Percentiles rank a stretch among this genome's conserved stretches.
Conservation (phyloP, 1,284 basidiomycete species). For the Cystobasidium sp. region DNA sequence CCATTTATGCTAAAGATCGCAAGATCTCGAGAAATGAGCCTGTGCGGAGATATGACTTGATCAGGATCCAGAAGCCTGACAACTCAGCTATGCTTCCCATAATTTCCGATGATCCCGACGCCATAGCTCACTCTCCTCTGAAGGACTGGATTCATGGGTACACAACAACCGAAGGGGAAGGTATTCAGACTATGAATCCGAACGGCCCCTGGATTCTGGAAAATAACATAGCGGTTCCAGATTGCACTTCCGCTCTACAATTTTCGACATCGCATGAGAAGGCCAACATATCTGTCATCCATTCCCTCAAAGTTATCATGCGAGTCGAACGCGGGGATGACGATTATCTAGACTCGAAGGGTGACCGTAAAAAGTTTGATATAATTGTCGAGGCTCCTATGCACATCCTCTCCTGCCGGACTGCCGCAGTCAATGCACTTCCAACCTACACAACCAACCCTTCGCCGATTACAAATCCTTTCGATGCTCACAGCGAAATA, state of each 20-base stretch:
- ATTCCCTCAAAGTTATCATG: constrained; percentile 80
- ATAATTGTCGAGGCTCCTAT: constrained; percentile 78
- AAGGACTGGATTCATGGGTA: constrained; percentile 52
- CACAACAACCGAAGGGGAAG: constrained; percentile 49
- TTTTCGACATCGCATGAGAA: constrained; percentile 82
- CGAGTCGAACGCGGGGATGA: constrained; percentile 82
- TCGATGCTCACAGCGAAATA: constrained; percentile 7
- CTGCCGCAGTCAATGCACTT: constrained; percentile 10
- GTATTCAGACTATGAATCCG: constrained; percentile 58
- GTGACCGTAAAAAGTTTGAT: constrained; percentile 66
- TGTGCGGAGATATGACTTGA: constrained; percentile 68
- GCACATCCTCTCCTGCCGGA: constrained; percentile 67
- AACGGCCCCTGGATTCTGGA: constrained; percentile 65
- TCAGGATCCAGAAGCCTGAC: constrained; percentile 67
- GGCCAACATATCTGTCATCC: constrained; percentile 77
- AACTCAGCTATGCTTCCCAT: constrained; percentile 71
- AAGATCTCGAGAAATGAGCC: constrained; percentile 76
- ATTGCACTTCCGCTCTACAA: constrained; percentile 64
- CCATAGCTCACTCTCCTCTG: constrained; percentile 49
- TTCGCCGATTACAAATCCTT: constrained; percentile 2
- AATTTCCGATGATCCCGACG: constrained; percentile 59
- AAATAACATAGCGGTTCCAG: constrained; percentile 58
- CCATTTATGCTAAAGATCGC: constrained; percentile 73
- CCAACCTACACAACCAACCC: constrained; percentile 32
- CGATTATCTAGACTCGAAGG: constrained; percentile 67